Evolutionary conservation across 1,284 basidiomycete genomes (phyloP).

Genomic region (Moesziomyces antarcticus): DNA sequence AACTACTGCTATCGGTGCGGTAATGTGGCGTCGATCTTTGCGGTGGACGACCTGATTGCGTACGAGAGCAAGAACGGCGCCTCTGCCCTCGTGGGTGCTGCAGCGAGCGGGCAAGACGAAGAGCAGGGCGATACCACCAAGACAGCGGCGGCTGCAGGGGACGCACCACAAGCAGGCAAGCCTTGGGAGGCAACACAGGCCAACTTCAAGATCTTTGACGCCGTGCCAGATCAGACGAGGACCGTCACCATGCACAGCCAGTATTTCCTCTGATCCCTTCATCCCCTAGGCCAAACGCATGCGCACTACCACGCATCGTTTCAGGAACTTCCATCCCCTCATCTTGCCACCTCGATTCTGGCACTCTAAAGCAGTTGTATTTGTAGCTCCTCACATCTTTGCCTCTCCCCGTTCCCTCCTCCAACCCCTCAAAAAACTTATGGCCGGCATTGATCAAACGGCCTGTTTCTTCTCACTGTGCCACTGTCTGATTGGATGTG

Average conservation of each 20-base stretch:
- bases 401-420: too few species aligned
- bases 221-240: conserved; percentile 54
- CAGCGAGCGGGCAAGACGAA: conserved; percentile 77
- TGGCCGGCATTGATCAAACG: too few species aligned
- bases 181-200: conserved; percentile 43
- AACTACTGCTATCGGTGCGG: conserved; percentile 99
- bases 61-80: conserved; percentile 39
- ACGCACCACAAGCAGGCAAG: conserved; percentile 1
- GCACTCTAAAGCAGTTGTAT: conserved; percentile 8
- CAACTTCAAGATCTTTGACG: conserved; percentile 70
- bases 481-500: neutral
- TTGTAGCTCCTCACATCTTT: conserved; percentile 18
- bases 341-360: neutral
- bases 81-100: conserved; percentile 84
- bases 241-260: conserved; percentile 42
- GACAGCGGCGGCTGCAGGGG: neutral
- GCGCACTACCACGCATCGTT: too few species aligned
- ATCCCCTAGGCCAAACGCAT: neutral
- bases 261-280: conserved; percentile 28
- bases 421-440: too few species aligned
- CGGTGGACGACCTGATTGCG: conserved; percentile 74
- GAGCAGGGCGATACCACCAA: conserved; percentile 44
- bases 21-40: conserved; percentile 94
- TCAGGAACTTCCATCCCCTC: neutral
- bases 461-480: too few species aligned